Evolutionary conservation across 805 yeast genomes (phyloP), one percentile per base, ranked within the genome.

Genomic region (Citeromyces matritensis): DNA sequence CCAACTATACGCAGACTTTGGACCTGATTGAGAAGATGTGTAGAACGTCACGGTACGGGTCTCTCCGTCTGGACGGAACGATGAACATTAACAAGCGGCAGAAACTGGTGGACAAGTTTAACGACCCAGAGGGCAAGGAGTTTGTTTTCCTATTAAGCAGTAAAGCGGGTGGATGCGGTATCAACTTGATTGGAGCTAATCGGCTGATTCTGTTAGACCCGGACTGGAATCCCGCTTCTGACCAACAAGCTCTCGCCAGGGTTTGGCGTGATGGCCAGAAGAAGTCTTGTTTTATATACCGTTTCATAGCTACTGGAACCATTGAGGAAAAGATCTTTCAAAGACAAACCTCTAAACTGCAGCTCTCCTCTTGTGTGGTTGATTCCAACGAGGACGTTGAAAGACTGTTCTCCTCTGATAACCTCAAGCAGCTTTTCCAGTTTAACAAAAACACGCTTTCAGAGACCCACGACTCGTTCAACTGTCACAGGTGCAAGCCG

Each of bases 211-310:
- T 91, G 30, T 62, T 91, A 47, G 98, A 91, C 49, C 76, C 76
- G 0, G 98, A 91, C 50, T 91, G 98, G 98, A 88, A 88, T 46
- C 98, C 98, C 0, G 97, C 98, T 0, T 78, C 95, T 1, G 98
- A 88, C 48, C 97, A 91, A 50, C 98, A 88, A 55, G 97, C 97
- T 0, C 61, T 91, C 38, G 97, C 97, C 0, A 69, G 98, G 52
- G 95, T 91, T 4, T 91, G 97, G 97, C 74, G 98, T 63, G 98
- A 91, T 56, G 98, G 98, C 0, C 98, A 88, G 48, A 88, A 82
- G 63, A 91, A 88, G 53, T 94, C 82, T 51, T 91, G 98, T 58
- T 88, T 79, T 45, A 91, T 88, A 26, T 91, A 91, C 52, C 63
- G 98, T 42, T 86, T 91, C 42, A 86, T 88, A 35, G 69, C 93